These are phyloP conservation scores for Phytopythium boreale DNA, from an alignment of 352 stramenopile genomes.

Conservation along the genomic window DNA sequence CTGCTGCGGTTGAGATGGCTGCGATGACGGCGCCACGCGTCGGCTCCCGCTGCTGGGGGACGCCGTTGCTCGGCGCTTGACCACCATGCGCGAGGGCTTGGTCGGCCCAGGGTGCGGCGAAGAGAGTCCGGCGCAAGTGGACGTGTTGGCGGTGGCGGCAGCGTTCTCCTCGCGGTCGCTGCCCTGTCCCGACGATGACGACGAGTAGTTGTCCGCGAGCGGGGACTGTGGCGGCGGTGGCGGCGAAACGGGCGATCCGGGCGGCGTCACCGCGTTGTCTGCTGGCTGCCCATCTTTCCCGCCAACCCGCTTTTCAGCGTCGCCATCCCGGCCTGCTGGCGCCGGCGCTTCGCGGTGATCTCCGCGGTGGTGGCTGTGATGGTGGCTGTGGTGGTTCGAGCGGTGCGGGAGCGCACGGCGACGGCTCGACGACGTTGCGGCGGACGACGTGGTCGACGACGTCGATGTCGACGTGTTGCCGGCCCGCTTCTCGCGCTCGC, in stretches of 20 bases:
- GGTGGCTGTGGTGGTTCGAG: conserved; percentile 17
- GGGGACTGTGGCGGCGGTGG: conserved; percentile 22
- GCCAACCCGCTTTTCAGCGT: background rate
- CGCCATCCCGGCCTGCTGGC: background rate
- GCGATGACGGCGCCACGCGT: conserved; percentile 20
- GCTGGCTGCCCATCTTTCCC: background rate
- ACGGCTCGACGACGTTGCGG: conserved; percentile 14
- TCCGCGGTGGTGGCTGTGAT: background rate
- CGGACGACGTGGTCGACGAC: conserved; percentile 30
- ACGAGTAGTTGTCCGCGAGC: conserved; percentile 23
- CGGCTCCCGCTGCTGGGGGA: conserved; percentile 18
- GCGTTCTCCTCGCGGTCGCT: conserved; percentile 44
- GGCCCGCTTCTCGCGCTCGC: conserved; percentile 21
- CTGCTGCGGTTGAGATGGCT: background rate
- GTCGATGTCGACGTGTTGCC: conserved; percentile 31
- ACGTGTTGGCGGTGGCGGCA: conserved; percentile 10
- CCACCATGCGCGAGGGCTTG: conserved; percentile 54
- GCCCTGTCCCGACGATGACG: conserved; percentile 38
- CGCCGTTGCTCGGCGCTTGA: conserved; percentile 37
- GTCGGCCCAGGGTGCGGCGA: conserved; percentile 19
- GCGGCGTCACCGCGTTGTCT: background rate
- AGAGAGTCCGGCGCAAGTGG: conserved; percentile 12
- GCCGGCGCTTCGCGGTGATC: background rate
- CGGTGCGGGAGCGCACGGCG: conserved; percentile 15
- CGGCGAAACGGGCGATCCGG: background rate